Conservation (phyloP, 2,329 filamentous ascomycete species). For the Fusarium siculi region DNA sequence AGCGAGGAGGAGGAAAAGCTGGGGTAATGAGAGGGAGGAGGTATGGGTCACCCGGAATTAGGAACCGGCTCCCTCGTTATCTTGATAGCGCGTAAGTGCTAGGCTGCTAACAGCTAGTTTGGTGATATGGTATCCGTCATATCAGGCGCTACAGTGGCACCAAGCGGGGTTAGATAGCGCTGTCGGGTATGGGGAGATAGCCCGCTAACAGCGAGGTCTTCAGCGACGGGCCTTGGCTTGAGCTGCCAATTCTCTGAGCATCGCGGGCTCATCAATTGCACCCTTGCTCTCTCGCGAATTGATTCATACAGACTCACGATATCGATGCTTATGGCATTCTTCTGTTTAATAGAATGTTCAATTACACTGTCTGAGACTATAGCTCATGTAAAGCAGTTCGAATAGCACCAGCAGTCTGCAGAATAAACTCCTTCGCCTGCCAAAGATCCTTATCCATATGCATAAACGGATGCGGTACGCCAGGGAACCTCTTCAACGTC, state of each 20-base stretch:
- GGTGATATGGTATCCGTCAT: not conserved
- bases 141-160: not conserved
- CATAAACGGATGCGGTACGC: slow-evolving; percentile 62
- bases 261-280: not conserved
- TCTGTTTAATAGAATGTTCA: fast-evolving
- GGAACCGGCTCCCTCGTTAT: slow-evolving; percentile 6
- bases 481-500: slow-evolving; percentile 56
- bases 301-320: not conserved
- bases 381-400: slow-evolving; percentile 24
- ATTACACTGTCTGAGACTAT: not conserved
- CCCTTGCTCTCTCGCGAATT: not conserved
- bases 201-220: not conserved
- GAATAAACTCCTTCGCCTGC: slow-evolving; percentile 51
- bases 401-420: slow-evolving; percentile 47
- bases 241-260: too few relatives aligned
- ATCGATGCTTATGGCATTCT: too few relatives aligned
- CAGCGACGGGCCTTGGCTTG: not conserved
- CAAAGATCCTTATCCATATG: slow-evolving; percentile 56
- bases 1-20: not conserved
- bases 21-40: slow-evolving; percentile 6
- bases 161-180: slow-evolving; percentile 2
- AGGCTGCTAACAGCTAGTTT: slow-evolving; percentile 3
- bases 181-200: not conserved
- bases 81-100: not conserved
- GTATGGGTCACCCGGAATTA: slow-evolving; percentile 2